Evolutionary conservation across 108 stramenopile genomes (phyloP).

Genomic region (Phaeodactylum tricornutum): DNA sequence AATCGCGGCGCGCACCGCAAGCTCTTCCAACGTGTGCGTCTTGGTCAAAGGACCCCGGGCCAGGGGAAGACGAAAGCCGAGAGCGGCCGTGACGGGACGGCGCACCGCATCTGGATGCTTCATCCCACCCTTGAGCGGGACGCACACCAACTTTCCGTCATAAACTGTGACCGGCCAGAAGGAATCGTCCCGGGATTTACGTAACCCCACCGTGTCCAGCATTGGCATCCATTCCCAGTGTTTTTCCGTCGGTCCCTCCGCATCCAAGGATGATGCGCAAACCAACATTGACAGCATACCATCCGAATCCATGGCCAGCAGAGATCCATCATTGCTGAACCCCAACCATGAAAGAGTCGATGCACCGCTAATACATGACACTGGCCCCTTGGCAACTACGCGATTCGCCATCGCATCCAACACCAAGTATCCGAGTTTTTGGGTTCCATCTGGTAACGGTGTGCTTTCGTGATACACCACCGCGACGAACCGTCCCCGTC

Average conservation of each 20-base stretch:
- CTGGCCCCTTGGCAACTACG: conserved; percentile 35
- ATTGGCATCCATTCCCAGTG: conserved; percentile 61
- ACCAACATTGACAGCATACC: conserved; percentile 79
- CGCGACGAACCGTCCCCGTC: conserved; percentile 52
- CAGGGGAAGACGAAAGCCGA: conserved; percentile 64
- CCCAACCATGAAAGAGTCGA: conserved; percentile 67
- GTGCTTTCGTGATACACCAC: conserved; percentile 56
- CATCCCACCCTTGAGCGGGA: conserved; percentile 71
- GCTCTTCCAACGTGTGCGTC: conserved; percentile 53
- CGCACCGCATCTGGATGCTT: conserved; percentile 67
- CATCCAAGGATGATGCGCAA: conserved; percentile 1
- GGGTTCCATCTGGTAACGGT: conserved; percentile 66
- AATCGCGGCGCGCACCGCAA: conserved; percentile 57
- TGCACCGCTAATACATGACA: conserved; percentile 50
- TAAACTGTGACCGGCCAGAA: conserved; percentile 73
- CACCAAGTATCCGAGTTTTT: conserved; percentile 59
- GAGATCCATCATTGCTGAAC: conserved; percentile 58
- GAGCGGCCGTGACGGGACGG: conserved; percentile 60
- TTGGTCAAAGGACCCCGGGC: conserved; percentile 28
- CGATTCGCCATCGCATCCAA: conserved; percentile 49
- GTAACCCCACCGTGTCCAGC: conserved; percentile 69
- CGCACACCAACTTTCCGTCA: conserved; percentile 68
- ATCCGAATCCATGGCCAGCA: conserved; percentile 63
- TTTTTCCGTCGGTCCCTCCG: conserved; percentile 4
- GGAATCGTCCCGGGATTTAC: conserved; percentile 58